Evolutionary conservation across 1,284 basidiomycete species (phyloP).

Genomic region (Violaceomyces palustris): DNA sequence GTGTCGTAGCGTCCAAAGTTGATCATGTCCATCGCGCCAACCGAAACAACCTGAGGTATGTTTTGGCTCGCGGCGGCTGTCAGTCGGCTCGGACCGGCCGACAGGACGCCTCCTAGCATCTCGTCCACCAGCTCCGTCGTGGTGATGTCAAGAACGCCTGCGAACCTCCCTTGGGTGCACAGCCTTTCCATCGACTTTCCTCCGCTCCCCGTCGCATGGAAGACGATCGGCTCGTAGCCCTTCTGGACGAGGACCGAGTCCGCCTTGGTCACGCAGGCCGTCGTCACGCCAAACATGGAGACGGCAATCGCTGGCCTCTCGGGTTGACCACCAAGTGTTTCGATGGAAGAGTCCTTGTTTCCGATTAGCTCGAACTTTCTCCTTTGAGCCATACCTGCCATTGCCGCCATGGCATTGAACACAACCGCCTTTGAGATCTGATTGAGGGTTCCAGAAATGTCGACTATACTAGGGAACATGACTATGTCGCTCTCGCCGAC

Average conservation of each 20-base stretch:
- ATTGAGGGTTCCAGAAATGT: slow-evolving; percentile 25
- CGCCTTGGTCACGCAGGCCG: slow-evolving; percentile 12
- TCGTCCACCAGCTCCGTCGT: slow-evolving; percentile 23
- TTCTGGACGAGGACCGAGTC: slow-evolving; percentile 9
- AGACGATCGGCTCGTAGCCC: slow-evolving; percentile 21
- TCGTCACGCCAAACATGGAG: slow-evolving; percentile 29
- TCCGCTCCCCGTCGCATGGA: slow-evolving; percentile 25
- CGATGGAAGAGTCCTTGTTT: too few relatives aligned
- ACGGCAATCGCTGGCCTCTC: slow-evolving; percentile 17
- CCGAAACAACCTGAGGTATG: slow-evolving; percentile 15
- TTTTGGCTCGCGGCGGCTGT: slow-evolving; percentile 10
- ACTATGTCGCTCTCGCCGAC: slow-evolving; percentile 22
- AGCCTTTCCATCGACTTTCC: slow-evolving; percentile 23
- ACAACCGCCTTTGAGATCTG: slow-evolving; percentile 14
- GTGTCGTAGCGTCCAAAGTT: slow-evolving; percentile 17
- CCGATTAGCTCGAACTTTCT: too few relatives aligned
- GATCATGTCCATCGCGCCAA: slow-evolving; percentile 28
- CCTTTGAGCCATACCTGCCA: slow-evolving; percentile 22
- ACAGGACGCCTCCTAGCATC: slow-evolving; percentile 17
- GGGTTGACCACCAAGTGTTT: too few relatives aligned
- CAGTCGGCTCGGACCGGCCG: slow-evolving; percentile 15
- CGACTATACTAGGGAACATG: slow-evolving; percentile 24
- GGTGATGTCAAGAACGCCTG: slow-evolving; percentile 20
- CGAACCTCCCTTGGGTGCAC: slow-evolving; percentile 16
- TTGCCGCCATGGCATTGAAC: slow-evolving; percentile 9